phyloP scores from a whole-genome alignment of 108 stramenopile species.

The Nannochloropsis salina region DNA sequence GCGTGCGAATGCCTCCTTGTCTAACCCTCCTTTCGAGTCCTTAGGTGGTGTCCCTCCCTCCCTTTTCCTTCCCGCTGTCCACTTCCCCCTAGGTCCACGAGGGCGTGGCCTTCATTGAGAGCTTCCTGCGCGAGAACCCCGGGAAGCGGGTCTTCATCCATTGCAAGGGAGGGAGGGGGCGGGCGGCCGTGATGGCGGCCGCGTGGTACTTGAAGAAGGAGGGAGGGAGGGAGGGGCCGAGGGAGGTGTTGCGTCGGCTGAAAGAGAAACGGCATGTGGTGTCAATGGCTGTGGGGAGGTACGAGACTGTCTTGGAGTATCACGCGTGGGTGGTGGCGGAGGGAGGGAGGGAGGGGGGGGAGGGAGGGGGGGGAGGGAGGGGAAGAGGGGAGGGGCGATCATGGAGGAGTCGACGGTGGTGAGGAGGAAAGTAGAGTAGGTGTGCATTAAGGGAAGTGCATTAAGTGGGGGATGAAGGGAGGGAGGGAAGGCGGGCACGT shows the following conservation, averaged over 20 bases:
- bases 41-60: not conserved
- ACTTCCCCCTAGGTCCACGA: not conserved
- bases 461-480: not conserved
- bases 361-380: not conserved
- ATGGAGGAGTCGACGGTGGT: not conserved
- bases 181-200: not conserved
- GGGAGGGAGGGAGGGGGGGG: not conserved
- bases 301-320: not conserved
- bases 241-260: not conserved
- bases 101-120: not conserved
- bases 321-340: not conserved
- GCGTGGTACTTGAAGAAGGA: not conserved
- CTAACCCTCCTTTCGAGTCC: too few relatives aligned
- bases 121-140: not conserved
- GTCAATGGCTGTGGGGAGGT: not conserved
- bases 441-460: not conserved
- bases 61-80: not conserved
- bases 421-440: not conserved
- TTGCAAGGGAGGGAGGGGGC: not conserved
- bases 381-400: not conserved
- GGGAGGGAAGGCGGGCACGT: not conserved
- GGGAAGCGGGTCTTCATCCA: not conserved
- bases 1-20: too few relatives aligned
- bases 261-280: not conserved
- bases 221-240: constrained; percentile 7